Evolutionary conservation across 1,284 basidiomycete genomes (phyloP), one percentile per base, ranked within the genome.

Genomic region (Anthracocystis setariae): DNA sequence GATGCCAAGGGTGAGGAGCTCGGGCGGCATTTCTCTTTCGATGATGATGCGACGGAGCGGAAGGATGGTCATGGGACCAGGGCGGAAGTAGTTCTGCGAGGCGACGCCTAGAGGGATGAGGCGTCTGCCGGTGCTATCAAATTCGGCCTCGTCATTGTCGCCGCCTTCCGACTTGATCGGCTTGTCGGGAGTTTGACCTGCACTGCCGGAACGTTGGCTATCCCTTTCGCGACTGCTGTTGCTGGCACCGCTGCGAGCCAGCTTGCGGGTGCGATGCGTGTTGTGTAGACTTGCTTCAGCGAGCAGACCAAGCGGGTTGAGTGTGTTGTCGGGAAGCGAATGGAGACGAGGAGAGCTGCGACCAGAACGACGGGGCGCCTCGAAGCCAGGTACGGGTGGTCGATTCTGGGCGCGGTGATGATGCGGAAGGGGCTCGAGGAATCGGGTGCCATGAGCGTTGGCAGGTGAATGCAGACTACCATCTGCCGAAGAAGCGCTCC

Each of bases 41-140:
- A 95, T 95, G 82, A 91, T 92, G 66, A 95, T 84, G 42, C 92
- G 87, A 37, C 93, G 88, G 40, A 94, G 42, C 8, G 79, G 73
- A 45, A 79, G 44, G 62, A 80, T 82, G 57, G 80, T 82, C 75
- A 84, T 82, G 84, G 68, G 77, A 86, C 92, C 93, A 45, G 95
- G 94, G 80, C 92, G 94, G 86, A 98, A 98, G 84, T 96, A 98
- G 62, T 91, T 89, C 68, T 91, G 89, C 62, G 90, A 92, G 0
- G 93, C 94, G 8, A 97, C 91, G 8, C 93, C 94, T 18, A 93
- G 58, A 5, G 65, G 65, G 24, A 62, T 58, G 29, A 48, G 53
- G 23, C 49, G 38, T 38, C 50, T 52, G 12, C 49, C 54, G 24
- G 27, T 49, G n/a, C 25, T 45, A 17, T 53, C 21, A 23, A 21